phyloP scores from a whole-genome alignment of 2,329 filamentous ascomycete species.

The Dothideomycetes sp. region DNA sequence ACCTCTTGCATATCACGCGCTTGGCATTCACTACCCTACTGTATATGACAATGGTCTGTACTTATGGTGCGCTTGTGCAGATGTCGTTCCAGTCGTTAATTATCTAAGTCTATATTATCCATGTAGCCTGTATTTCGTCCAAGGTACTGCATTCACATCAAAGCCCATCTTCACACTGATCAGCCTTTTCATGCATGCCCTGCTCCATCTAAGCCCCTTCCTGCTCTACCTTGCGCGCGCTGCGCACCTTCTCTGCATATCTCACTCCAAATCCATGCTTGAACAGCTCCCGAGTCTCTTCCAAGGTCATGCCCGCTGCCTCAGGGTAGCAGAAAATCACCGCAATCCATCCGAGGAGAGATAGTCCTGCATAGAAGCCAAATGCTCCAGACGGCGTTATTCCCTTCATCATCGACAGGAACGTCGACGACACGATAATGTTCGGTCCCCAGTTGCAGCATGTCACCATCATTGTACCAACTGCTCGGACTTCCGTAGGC shows the following conservation, averaged over 20 bases:
- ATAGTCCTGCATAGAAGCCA: constrained; percentile 30
- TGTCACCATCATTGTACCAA: constrained; percentile 26
- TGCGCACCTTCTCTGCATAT: constrained; percentile 24
- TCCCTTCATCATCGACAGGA: constrained; percentile 26
- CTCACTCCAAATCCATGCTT: constrained; percentile 24
- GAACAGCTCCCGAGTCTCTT: constrained; percentile 25
- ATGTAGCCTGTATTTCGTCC: too few relatives aligned
- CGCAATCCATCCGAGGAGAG: constrained; percentile 26
- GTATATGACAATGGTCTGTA: too few relatives aligned
- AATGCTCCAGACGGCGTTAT: constrained; percentile 28
- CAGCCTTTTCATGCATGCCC: too few relatives aligned
- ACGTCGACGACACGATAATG: constrained; percentile 24
- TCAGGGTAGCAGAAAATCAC: constrained; percentile 30
- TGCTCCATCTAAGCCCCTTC: too few relatives aligned
- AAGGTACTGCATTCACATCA: too few relatives aligned
- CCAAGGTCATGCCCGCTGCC: constrained; percentile 27
- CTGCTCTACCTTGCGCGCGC: constrained; percentile 20
- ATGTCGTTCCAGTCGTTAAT: too few relatives aligned
- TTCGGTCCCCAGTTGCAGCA: constrained; percentile 20
- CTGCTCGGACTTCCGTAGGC: constrained; percentile 25
- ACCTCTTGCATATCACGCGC: too few relatives aligned
- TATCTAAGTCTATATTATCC: too few relatives aligned
- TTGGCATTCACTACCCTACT: too few relatives aligned
- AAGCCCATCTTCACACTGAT: too few relatives aligned
- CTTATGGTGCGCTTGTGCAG: too few relatives aligned